These are phyloP conservation scores for Fistulinella prunicolor DNA, from an alignment of 768 basidiomycete species.

Conservation along the genomic window DNA sequence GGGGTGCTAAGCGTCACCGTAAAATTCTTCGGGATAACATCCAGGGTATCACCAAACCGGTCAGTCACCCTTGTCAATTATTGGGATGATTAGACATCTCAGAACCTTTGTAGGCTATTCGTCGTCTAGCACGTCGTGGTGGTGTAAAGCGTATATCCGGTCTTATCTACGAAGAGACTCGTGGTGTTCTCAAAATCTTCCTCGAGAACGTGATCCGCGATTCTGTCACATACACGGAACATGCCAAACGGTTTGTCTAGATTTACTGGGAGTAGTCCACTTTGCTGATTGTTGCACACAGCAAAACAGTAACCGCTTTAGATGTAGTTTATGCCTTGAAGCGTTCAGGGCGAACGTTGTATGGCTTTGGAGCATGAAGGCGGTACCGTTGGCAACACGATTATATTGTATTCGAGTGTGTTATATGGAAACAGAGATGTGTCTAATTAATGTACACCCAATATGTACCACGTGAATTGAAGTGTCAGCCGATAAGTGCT, in stretches of 20 bases:
- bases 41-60: conserved; percentile 43
- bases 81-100: background rate
- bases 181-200: conserved; percentile 88
- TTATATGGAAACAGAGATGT: background rate
- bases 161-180: conserved; percentile 86
- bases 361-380: conserved; percentile 68
- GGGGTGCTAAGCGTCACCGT: conserved; percentile 79
- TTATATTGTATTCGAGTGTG: conserved; percentile 8
- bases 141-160: conserved; percentile 89
- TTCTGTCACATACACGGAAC: conserved; percentile 90
- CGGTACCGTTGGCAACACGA: background rate
- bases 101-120: conserved; percentile 38
- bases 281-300: conserved; percentile 9
- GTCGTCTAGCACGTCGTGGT: conserved; percentile 82
- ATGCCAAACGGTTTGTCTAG: conserved; percentile 62
- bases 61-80: background rate
- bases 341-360: conserved; percentile 71
- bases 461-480: no score
- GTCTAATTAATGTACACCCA: no score
- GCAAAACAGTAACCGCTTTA: conserved; percentile 78
- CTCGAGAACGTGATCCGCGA: conserved; percentile 80
- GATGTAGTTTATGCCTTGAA: conserved; percentile 80
- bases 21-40: conserved; percentile 80
- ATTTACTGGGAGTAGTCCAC: background rate
- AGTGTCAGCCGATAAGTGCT: background rate